These are phyloP conservation scores for Phytophthora fragariaefolia DNA, from an alignment of 352 stramenopile genomes.

Conservation along the genomic window DNA sequence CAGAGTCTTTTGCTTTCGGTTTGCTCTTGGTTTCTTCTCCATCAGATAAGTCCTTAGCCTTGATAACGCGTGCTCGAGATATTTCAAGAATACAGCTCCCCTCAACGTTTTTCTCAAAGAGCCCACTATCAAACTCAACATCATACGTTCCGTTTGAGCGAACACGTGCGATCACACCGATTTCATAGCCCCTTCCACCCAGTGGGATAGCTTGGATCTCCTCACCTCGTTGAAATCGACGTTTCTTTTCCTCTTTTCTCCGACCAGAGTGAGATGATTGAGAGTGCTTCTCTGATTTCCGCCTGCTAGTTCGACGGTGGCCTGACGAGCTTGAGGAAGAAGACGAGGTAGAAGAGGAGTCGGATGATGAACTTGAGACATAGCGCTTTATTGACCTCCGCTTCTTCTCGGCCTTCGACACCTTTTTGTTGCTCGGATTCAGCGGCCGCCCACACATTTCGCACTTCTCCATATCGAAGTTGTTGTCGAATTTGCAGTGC, in stretches of 20 bases:
- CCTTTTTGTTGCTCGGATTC: conserved; percentile 42
- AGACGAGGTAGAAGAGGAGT: conserved; percentile 36
- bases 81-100: conserved; percentile 53
- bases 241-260: conserved; percentile 33
- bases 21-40: conserved; percentile 11
- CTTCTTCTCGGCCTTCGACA: conserved; percentile 38
- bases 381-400: conserved; percentile 46
- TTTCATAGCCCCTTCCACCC: conserved; percentile 49
- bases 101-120: conserved; percentile 64
- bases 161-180: conserved; percentile 57
- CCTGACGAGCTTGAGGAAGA: conserved; percentile 35
- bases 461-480: conserved; percentile 71
- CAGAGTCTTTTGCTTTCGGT: conserved; percentile 13
- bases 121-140: conserved; percentile 70
- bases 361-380: conserved; percentile 46
- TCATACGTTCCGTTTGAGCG: conserved; percentile 67
- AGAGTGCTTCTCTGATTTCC: conserved; percentile 42
- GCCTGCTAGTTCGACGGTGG: conserved; percentile 36
- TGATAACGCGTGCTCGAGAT: conserved; percentile 43
- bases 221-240: conserved; percentile 58
- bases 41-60: conserved; percentile 30
- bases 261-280: conserved; percentile 28
- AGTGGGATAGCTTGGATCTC: conserved; percentile 70
- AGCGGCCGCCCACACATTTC: conserved; percentile 68
- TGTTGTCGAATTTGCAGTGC: conserved; percentile 82